Evolutionary conservation across 129 eudicot species (phyloP), one percentile per base, ranked within the genome.

Genomic region (Escallonia herrerae): DNA sequence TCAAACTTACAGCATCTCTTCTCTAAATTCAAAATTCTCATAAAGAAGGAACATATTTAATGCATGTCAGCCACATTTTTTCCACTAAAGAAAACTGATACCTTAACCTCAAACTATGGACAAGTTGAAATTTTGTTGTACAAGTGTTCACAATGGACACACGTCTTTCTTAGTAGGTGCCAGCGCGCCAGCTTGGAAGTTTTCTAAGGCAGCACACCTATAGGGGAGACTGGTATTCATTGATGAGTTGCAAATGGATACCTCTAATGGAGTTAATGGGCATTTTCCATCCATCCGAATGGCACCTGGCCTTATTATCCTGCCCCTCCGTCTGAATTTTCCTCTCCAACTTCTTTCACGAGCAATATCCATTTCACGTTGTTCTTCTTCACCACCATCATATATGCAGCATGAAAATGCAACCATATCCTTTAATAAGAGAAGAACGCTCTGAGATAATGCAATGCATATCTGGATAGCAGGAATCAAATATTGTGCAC

Each of bases 261-360:
- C 99, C 97, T 94, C 99, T 8, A 94, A 77, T 52, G 99, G 99
- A 39, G 99, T 89, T 74, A 94, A 79, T 49, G 99, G 99, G 72
- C 99, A 94, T 77, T 94, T 94, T 43, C 99, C 99, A 60, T 94
- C 96, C 79, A 87, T 73, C 59, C 99, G 71, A 82, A 83, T 94
- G 56, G 95, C 99, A 58, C 99, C 99, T 2, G 99, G 99, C 74
- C 73, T 86, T 76, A 94, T 94, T 47, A 94, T 60, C 56, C 97
- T 83, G 60, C 90, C 91, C 71, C 91, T 89, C 68, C 83, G 83
- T 47, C 95, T 86, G 61, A 94, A 94, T 72, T 94, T 94, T 56
- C 99, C 99, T 80, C 99, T 80, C 99, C 99, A 94, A 76, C 99
- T 90, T 76, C 95, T 83, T 84, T 94, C 99, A 49, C 99, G 89